Evolutionary conservation across 2,329 filamentous ascomycete genomes (phyloP).

Genomic region (Aspergillus thermomutatus): DNA sequence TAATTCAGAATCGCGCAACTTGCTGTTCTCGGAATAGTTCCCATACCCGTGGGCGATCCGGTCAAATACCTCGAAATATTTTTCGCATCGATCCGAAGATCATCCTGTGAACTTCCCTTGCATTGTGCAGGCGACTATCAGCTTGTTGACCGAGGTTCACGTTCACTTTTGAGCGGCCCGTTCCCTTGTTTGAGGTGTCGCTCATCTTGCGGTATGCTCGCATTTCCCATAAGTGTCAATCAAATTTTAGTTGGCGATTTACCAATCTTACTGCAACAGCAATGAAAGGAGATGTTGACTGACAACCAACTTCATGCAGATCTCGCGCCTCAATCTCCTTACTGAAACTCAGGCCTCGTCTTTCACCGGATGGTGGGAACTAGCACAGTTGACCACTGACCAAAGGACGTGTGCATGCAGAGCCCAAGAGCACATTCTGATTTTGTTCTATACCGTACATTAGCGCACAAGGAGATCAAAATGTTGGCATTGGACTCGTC

Average conservation of each 20-base stretch:
- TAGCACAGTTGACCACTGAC: slow-evolving; percentile 4
- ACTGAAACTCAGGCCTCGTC: slow-evolving; percentile 5
- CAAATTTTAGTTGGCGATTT: not conserved
- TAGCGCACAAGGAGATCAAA: slow-evolving; percentile 9
- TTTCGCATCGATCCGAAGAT: not conserved
- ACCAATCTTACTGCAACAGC: not conserved
- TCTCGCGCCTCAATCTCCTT: slow-evolving; percentile 3
- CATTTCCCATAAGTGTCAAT: not conserved
- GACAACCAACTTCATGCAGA: slow-evolving; percentile 11
- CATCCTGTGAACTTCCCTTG: not conserved
- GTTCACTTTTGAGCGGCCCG: not conserved
- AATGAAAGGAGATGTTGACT: slow-evolving; percentile 6
- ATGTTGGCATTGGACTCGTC: slow-evolving; percentile 35
- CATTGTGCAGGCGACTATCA: not conserved
- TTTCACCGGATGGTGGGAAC: slow-evolving; percentile 1
- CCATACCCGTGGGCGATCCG: not conserved
- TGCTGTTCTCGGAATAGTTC: not conserved
- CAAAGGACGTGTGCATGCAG: slow-evolving; percentile 17
- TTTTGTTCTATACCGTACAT: slow-evolving; percentile 19
- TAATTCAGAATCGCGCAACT: not conserved
- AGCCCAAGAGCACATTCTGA: slow-evolving; percentile 14
- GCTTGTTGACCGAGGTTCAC: not conserved
- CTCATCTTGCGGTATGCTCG: not conserved
- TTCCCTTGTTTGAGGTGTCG: not conserved
- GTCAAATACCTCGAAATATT: not conserved